Evolutionary conservation across 2,329 filamentous ascomycete genomes (phyloP).

Genomic region (Pseudogymnoascus destructans): DNA sequence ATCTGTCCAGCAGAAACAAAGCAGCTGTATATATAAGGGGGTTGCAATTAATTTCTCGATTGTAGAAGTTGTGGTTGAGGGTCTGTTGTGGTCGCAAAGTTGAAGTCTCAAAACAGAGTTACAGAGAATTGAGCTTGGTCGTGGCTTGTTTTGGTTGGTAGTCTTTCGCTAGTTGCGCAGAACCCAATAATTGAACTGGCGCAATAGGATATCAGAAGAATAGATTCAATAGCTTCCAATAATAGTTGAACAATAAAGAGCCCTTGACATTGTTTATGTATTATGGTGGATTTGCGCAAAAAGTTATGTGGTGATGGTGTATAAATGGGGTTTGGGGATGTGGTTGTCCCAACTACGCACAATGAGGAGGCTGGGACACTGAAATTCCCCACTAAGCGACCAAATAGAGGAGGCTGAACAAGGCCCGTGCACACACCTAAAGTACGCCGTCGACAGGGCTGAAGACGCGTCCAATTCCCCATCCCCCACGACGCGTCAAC

Average conservation of each 20-base stretch:
- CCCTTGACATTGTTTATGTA: background rate
- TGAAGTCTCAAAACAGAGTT: background rate
- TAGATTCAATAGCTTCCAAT: background rate
- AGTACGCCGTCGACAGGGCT: background rate
- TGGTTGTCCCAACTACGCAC: background rate
- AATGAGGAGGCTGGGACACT: background rate
- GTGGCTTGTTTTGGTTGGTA: constrained; percentile 4
- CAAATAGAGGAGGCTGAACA: constrained; percentile 1
- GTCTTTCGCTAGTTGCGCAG: background rate
- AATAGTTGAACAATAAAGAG: background rate
- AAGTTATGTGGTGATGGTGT: background rate
- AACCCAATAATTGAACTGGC: background rate
- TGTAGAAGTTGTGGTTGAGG: background rate
- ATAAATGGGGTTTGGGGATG: background rate
- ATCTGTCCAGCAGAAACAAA: background rate
- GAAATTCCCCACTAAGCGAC: background rate
- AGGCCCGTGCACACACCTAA: background rate
- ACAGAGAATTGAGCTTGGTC: background rate
- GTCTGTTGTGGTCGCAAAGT: background rate
- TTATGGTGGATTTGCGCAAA: background rate
- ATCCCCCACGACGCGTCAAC: background rate
- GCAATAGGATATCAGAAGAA: background rate
- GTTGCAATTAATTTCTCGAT: background rate
- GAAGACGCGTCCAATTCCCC: background rate
- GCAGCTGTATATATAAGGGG: background rate